Evolutionary conservation across 352 stramenopile species (phyloP).

Genomic region (Paralagenidium karlingii): DNA sequence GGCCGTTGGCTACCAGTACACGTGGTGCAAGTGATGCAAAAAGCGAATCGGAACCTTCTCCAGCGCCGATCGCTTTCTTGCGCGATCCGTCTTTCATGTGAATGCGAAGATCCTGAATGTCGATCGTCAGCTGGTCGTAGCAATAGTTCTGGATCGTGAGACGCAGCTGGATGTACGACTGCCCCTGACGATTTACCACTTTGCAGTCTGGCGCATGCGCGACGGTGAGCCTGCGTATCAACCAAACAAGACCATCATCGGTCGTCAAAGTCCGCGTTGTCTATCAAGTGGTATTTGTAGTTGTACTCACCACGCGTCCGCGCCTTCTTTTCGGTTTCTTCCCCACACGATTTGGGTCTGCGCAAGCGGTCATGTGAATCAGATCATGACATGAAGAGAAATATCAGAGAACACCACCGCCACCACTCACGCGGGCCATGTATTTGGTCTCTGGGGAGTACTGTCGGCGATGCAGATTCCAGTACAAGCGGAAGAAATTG

Average conservation of each 20-base stretch:
- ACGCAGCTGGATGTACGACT: conserved; percentile 45
- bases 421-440: conserved; percentile 29
- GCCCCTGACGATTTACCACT: conserved; percentile 12
- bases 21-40: conserved; percentile 18
- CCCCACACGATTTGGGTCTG: conserved; percentile 57
- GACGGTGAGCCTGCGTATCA: too few species aligned
- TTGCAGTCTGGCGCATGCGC: conserved; percentile 58
- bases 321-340: conserved; percentile 39
- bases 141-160: conserved; percentile 57
- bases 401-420: background rate
- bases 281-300: too few species aligned
- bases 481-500: conserved; percentile 44
- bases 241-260: too few species aligned
- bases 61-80: background rate
- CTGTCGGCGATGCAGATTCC: conserved; percentile 36
- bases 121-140: conserved; percentile 33
- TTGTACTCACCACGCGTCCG: conserved; percentile 64
- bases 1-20: conserved; percentile 43
- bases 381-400: conserved; percentile 1
- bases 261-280: too few species aligned
- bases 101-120: conserved; percentile 46
- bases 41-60: background rate
- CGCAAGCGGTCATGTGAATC: background rate
- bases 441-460: conserved; percentile 51
- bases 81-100: conserved; percentile 46